Evolutionary conservation across 1,139 yeast species (phyloP).

Genomic region (Suhomyces bribrorum): DNA sequence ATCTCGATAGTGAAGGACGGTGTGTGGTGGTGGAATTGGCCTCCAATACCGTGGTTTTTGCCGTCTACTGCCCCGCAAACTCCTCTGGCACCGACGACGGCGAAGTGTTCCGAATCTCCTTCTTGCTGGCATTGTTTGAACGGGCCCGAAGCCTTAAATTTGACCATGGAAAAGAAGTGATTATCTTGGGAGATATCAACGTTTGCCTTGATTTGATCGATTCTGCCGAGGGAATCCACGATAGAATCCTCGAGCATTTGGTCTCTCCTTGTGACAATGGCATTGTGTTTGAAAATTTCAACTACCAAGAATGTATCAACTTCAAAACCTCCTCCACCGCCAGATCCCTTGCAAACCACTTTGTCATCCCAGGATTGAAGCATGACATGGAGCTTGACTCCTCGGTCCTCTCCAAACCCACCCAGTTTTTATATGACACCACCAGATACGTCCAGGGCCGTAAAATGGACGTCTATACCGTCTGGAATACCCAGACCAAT

Average conservation of each 20-base stretch:
- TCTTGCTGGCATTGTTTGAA: conserved; percentile 56
- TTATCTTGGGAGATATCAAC: conserved; percentile 87
- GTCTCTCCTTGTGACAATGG: conserved; percentile 18
- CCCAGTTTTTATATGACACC: conserved; percentile 58
- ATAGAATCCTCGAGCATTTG: conserved; percentile 30
- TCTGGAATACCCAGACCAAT: conserved; percentile 84
- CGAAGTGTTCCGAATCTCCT: conserved; percentile 57
- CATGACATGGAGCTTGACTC: conserved; percentile 9
- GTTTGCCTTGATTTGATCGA: conserved; percentile 79
- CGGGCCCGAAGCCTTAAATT: conserved; percentile 56
- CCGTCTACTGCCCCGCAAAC: conserved; percentile 92
- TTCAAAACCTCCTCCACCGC: conserved; percentile 48
- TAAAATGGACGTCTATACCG: conserved; percentile 73
- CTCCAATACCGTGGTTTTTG: conserved; percentile 60
- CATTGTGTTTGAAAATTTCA: conserved; percentile 42
- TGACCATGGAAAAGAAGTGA: conserved; percentile 59
- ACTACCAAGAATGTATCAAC: conserved; percentile 37
- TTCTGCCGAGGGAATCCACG: conserved; percentile 68
- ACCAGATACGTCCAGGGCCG: conserved; percentile 61
- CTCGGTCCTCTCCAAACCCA: conserved; percentile 5
- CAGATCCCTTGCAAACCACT: conserved; percentile 45
- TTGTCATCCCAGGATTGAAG: conserved; percentile 19
- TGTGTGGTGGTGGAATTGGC: conserved; percentile 74
- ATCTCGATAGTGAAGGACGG: conserved; percentile 83
- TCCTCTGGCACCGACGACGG: conserved; percentile 73